These are phyloP conservation scores for Alternaria angustiovoidea DNA, from an alignment of 2,329 filamentous ascomycete genomes.

Conservation along the genomic window DNA sequence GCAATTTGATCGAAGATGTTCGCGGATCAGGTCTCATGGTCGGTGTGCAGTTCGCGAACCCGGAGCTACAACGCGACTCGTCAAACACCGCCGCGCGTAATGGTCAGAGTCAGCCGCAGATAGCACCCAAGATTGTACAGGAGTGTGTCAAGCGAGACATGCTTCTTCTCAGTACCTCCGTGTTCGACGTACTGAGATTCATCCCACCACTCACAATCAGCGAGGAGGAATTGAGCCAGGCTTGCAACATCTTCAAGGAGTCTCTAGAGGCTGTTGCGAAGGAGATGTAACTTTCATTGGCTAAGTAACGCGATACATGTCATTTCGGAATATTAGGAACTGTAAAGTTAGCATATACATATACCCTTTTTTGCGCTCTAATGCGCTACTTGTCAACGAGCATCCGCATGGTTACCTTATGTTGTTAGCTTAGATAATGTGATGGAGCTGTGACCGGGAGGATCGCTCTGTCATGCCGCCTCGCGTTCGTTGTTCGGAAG, in stretches of 20 bases:
- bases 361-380: not conserved
- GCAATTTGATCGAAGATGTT: constrained; percentile 39
- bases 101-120: constrained; percentile 31
- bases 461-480: not conserved
- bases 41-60: constrained; percentile 37
- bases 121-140: constrained; percentile 39
- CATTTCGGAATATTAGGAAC: not conserved
- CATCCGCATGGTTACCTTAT: not conserved
- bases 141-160: constrained; percentile 41
- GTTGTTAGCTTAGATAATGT: not conserved
- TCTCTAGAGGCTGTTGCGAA: constrained; percentile 37
- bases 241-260: constrained; percentile 37
- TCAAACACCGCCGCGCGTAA: constrained; percentile 28
- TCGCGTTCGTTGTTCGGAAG: constrained; percentile 3
- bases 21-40: constrained; percentile 40
- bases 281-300: constrained; percentile 23
- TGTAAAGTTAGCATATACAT: not conserved
- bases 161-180: constrained; percentile 41
- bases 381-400: not conserved
- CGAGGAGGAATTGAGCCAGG: constrained; percentile 36
- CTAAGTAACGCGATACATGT: not conserved
- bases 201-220: constrained; percentile 41
- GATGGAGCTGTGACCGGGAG: not conserved
- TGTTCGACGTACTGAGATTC: constrained; percentile 41
- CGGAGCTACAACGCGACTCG: constrained; percentile 27